A percentile compares a stretch with the other conserved stretches of the same genome.
These are phyloP conservation scores for Hypoxylon rickii DNA, from an alignment of 495 filamentous ascomycete genomes.

Conservation along the genomic window DNA sequence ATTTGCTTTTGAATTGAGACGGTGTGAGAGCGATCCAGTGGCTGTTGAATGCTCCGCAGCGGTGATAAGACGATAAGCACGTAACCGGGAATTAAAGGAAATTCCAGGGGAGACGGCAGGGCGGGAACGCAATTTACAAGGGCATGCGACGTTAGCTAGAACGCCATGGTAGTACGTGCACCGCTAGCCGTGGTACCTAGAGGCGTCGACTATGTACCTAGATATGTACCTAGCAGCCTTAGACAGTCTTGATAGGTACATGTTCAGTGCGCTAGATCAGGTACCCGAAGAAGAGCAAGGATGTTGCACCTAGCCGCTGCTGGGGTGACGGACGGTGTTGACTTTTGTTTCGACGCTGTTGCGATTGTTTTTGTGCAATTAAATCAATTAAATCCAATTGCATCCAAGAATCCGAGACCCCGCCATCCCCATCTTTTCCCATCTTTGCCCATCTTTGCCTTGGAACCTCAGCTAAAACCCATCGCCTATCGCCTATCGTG, in stretches of 20 bases:
- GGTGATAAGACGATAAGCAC: slow-evolving; percentile 18
- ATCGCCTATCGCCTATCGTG: too few species aligned
- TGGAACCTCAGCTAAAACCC: too few species aligned
- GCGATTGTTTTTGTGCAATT: too few species aligned
- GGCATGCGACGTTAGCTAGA: too few species aligned
- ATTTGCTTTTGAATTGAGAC: background rate
- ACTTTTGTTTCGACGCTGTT: slow-evolving; percentile 12
- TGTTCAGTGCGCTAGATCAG: too few species aligned
- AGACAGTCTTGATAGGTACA: too few species aligned
- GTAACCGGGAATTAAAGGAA: background rate
- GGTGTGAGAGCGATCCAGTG: background rate
- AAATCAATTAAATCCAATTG: too few species aligned
- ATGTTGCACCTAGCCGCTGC: slow-evolving; percentile 19
- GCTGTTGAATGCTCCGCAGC: background rate
- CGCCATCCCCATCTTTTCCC: slow-evolving; percentile 6
- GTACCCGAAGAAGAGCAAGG: background rate
- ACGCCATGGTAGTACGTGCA: too few species aligned
- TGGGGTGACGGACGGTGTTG: slow-evolving; percentile 33
- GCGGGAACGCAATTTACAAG: slow-evolving; percentile 1
- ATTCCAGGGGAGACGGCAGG: slow-evolving; percentile 1
- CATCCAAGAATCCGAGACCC: slow-evolving; percentile 28
- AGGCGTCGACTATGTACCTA: too few species aligned
- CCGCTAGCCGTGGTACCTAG: too few species aligned
- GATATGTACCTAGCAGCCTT: slow-evolving; percentile 7
- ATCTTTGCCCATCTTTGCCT: too few species aligned